phyloP scores from a whole-genome alignment of 2,329 filamentous ascomycete genomes.

The Neospermospora avenae region DNA sequence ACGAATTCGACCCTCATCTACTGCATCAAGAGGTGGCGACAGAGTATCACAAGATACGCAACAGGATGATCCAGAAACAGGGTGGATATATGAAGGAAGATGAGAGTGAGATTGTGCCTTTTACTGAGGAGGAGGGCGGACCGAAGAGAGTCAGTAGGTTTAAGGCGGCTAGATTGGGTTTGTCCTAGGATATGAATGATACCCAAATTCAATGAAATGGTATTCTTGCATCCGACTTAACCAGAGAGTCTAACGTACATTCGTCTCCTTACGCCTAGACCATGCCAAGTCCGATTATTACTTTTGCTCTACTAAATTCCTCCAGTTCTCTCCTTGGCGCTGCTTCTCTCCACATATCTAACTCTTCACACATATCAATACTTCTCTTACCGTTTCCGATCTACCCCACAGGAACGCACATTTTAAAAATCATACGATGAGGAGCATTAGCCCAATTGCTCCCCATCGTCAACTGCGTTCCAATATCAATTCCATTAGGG shows the following conservation, averaged over 20 bases:
- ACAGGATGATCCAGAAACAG: constrained; percentile 76
- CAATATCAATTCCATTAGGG: constrained; percentile 49
- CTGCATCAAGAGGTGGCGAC: constrained; percentile 74
- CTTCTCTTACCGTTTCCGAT: not conserved
- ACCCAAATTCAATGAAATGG: not conserved
- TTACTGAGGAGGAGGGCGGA: constrained; percentile 63
- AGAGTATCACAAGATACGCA: constrained; percentile 80
- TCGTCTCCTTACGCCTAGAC: too few relatives aligned
- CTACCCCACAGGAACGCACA: constrained; percentile 39
- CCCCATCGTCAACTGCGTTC: constrained; percentile 53
- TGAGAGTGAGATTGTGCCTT: constrained; percentile 58
- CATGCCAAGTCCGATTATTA: too few relatives aligned
- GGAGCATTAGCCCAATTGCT: constrained; percentile 53
- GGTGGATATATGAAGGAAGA: constrained; percentile 77
- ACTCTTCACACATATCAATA: not conserved
- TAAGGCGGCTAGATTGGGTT: constrained; percentile 64
- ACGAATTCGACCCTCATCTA: constrained; percentile 69
- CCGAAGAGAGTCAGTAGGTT: constrained; percentile 67
- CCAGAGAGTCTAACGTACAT: too few relatives aligned
- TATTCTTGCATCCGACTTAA: too few relatives aligned
- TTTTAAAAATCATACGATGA: constrained; percentile 45
- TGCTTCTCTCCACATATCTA: not conserved
- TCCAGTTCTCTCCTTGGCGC: not conserved
- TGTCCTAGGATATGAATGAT: constrained; percentile 39
- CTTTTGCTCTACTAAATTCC: not conserved